Evolutionary conservation across 2,329 filamentous ascomycete genomes (phyloP).

Genomic region (Fusarium drepaniforme): DNA sequence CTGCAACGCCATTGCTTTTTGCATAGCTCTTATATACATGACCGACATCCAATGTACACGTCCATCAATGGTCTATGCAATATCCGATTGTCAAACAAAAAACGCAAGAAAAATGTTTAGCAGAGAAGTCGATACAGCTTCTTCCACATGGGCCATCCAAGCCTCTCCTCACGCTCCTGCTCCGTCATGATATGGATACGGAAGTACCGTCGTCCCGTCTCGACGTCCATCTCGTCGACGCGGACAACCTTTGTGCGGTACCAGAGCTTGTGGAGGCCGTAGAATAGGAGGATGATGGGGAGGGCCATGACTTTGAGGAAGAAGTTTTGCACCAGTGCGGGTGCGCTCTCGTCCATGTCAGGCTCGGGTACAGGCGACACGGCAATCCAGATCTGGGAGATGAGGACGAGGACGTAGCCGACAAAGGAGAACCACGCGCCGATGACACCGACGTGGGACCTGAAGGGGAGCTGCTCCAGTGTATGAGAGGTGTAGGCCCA

Average conservation of each 20-base stretch:
- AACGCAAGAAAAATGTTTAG: slow-evolving; percentile 49
- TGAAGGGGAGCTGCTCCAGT: slow-evolving; percentile 83
- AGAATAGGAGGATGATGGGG: slow-evolving; percentile 77
- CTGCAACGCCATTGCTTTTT: slow-evolving; percentile 19
- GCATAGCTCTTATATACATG: background rate
- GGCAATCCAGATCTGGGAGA: slow-evolving; percentile 90
- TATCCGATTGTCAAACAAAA: background rate
- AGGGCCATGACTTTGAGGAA: slow-evolving; percentile 79
- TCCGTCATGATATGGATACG: slow-evolving; percentile 82
- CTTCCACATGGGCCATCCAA: slow-evolving; percentile 82
- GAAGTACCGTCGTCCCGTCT: slow-evolving; percentile 86
- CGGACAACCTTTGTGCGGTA: slow-evolving; percentile 77
- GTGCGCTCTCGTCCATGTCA: slow-evolving; percentile 50
- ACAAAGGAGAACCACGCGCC: slow-evolving; percentile 87
- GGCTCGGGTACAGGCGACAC: slow-evolving; percentile 77
- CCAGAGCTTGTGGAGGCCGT: slow-evolving; percentile 80
- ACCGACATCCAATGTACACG: background rate
- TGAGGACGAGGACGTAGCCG: slow-evolving; percentile 80
- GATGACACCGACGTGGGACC: slow-evolving; percentile 79
- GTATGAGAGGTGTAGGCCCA: slow-evolving; percentile 77
- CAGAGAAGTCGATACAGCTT: slow-evolving; percentile 79
- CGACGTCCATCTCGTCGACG: slow-evolving; percentile 83
- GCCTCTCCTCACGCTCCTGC: slow-evolving; percentile 82
- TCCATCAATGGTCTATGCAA: background rate
- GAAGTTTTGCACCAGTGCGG: slow-evolving; percentile 71